Evolutionary conservation across 495 filamentous ascomycete species (phyloP), one percentile per base, ranked within the genome.

Genomic region (Penicillium psychrofluorescens): DNA sequence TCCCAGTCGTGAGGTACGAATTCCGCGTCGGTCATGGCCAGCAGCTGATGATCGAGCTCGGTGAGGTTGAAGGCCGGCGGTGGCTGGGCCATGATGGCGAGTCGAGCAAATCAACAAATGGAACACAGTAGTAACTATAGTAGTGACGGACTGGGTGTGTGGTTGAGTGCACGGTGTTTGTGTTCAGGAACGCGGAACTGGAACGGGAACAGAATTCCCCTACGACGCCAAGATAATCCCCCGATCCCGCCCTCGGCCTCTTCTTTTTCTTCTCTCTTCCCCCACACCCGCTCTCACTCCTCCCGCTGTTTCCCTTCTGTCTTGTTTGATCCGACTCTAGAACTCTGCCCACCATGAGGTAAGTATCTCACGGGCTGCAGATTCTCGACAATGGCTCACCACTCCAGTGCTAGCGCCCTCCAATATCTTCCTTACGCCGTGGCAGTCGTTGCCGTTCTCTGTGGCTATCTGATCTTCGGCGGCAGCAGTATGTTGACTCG

Each of bases 1-100:
- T 81, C 74, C 85, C 85, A 89, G 46, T 76, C 72, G 53, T 86
- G 83, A 8, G 66, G 64, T 29, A 76, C 59, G 48, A 83, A 90
- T 37, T 88, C 79, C 31, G 83, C 81, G 56, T 87, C 84, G 4
- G 76, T 81, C 51, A 77, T 76, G n/a, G 78, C 70, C 29, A 90
- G 69, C 11, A 86, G 73, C 59, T 74, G 72, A 45, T 64, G 75
- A 57, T 89, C 85, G 36, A 76, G 62, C 1, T 83, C 79, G 0
- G 82, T 85, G 44, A 88, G 68, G 40, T 76, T 70, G 54, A 85
- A 85, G 7, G 82, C 76, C 1, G 59, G 49, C 2, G 53, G 34
- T 30, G 7, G 54, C 44, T 35, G 45, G 36, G 11, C 39, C 13
- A 36, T 48, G 48, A 36, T 8, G 32, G 28, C 12, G 30, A 31